Percentiles rank a stretch among this genome's conserved stretches.
Evolutionary conservation across 257 asterid genomes (phyloP).

Genomic region (Petunia secreta): DNA sequence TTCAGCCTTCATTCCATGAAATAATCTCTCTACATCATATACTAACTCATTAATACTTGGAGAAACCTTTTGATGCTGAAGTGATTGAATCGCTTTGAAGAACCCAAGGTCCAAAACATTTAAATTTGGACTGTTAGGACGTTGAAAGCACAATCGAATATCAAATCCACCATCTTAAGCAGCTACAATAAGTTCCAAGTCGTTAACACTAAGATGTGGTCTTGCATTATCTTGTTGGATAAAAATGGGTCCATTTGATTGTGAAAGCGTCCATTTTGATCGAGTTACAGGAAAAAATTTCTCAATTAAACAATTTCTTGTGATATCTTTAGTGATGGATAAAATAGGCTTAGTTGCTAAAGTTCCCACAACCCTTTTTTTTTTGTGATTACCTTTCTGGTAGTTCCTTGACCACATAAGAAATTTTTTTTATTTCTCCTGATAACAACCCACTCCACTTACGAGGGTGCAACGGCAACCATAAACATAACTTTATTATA

Average conservation of each 20-base stretch:
- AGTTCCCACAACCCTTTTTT: conserved; percentile 4
- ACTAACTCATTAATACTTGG: neutral
- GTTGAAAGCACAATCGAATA: conserved; percentile 9
- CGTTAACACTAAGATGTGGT: conserved; percentile 25
- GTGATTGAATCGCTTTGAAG: too few species aligned
- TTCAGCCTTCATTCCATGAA: neutral
- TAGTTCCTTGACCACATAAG: neutral
- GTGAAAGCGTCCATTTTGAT: conserved; percentile 5
- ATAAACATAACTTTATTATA: too few species aligned
- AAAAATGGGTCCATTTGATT: neutral
- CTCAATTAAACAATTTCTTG: neutral
- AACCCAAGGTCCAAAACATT: conserved; percentile 21
- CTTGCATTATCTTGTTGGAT: conserved; percentile 25
- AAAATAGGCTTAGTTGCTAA: conserved; percentile 9
- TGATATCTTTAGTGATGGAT: neutral
- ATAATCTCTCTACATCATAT: conserved; percentile 18
- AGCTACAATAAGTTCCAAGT: conserved; percentile 4
- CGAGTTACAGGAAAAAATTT: neutral
- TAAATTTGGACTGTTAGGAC: conserved; percentile 18
- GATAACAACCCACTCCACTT: neutral
- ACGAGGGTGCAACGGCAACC: too few species aligned
- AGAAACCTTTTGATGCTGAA: neutral
- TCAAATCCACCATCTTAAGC: conserved; percentile 20
- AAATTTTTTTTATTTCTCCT: conserved; percentile 18
- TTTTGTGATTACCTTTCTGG: neutral